A percentile compares a stretch with the other conserved stretches of the same genome.
phyloP scores from a whole-genome alignment of 176 grass and related monocot species.

The Carex pumila region DNA sequence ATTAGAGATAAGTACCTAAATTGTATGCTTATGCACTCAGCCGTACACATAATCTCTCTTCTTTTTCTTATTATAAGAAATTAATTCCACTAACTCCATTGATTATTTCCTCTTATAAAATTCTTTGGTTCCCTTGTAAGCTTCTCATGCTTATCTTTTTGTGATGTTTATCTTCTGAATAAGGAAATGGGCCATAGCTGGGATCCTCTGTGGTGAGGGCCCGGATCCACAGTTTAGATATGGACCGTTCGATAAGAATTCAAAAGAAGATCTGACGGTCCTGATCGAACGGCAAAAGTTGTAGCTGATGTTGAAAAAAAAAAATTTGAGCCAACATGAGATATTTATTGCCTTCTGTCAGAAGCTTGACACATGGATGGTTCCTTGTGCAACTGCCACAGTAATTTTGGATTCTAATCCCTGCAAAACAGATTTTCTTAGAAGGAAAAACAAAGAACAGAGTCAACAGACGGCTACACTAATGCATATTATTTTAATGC shows the following conservation, averaged over 20 bases:
- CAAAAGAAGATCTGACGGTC: too few species aligned
- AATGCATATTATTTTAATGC: too few species aligned
- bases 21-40: too few species aligned
- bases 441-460: too few species aligned
- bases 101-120: not conserved
- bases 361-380: not conserved
- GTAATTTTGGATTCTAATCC: not conserved
- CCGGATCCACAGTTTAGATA: too few species aligned
- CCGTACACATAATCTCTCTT: too few species aligned
- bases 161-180: not conserved
- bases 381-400: not conserved
- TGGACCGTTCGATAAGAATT: too few species aligned
- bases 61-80: too few species aligned
- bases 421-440: not conserved
- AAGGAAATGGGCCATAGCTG: not conserved
- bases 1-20: too few species aligned
- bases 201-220: not conserved
- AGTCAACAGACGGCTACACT: too few species aligned
- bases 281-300: not conserved
- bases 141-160: not conserved
- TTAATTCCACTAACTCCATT: not conserved
- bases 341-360: not conserved
- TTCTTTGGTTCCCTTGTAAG: not conserved
- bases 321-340: not conserved
- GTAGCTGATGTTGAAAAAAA: not conserved